A percentile compares a stretch with the other conserved stretches of the same genome.
phyloP scores from a whole-genome alignment of 495 filamentous ascomycete species.

The Penicillium crystallinum region DNA sequence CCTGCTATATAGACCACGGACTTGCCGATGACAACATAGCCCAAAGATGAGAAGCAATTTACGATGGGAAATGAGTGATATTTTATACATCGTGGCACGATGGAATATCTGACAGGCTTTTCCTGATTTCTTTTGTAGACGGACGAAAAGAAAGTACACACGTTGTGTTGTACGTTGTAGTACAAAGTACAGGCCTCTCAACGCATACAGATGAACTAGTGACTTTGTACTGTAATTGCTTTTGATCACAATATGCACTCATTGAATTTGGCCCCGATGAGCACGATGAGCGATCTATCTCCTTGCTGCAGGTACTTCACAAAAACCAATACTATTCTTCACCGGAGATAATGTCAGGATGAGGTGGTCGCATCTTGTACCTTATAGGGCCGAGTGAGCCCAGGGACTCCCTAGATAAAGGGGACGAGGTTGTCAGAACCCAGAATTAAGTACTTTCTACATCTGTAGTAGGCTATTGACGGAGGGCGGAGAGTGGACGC shows the following conservation, averaged over 20 bases:
- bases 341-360: background rate
- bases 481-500: background rate
- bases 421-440: slow-evolving; percentile 1
- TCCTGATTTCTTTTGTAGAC: background rate
- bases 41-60: background rate
- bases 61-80: too few relatives aligned
- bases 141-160: background rate
- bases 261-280: background rate
- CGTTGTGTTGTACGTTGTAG: background rate
- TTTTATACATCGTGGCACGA: background rate
- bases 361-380: background rate
- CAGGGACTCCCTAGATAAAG: background rate
- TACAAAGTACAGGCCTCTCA: background rate
- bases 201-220: background rate
- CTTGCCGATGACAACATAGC: slow-evolving; percentile 1
- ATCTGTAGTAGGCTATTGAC: background rate
- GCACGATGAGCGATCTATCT: background rate
- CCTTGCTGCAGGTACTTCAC: background rate
- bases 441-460: background rate
- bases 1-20: slow-evolving; percentile 1
- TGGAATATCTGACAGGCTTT: background rate
- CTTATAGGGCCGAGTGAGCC: slow-evolving; percentile 1
- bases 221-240: background rate
- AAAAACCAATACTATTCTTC: background rate
- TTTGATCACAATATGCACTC: background rate